phyloP scores from a whole-genome alignment of 768 basidiomycete species.

The Russula earlei region DNA sequence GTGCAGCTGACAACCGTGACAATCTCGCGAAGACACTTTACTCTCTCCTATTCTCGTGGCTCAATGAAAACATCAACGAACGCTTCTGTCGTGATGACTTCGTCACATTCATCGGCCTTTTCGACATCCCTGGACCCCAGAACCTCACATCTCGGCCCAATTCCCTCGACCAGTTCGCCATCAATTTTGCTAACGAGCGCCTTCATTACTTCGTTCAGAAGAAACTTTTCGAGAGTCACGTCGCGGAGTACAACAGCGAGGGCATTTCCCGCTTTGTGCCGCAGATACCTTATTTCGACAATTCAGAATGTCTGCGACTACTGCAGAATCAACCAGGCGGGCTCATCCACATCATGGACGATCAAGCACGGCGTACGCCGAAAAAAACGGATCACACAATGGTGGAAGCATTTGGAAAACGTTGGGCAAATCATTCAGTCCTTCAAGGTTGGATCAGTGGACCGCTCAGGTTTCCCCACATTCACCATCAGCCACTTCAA shows the following conservation, averaged over 20 bases:
- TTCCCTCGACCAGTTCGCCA: slow-evolving; percentile 90
- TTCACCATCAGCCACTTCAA: slow-evolving; percentile 92
- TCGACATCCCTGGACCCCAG: slow-evolving; percentile 90
- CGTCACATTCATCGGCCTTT: slow-evolving; percentile 81
- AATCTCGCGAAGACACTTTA: slow-evolving; percentile 91
- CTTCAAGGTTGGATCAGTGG: slow-evolving; percentile 73
- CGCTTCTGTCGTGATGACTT: slow-evolving; percentile 92
- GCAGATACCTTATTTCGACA: slow-evolving; percentile 76
- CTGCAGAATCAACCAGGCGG: slow-evolving; percentile 84
- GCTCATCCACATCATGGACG: slow-evolving; percentile 94
- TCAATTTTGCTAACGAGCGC: slow-evolving; percentile 95
- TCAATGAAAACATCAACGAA: slow-evolving; percentile 94
- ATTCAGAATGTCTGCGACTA: slow-evolving; percentile 79
- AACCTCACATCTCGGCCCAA: slow-evolving; percentile 83
- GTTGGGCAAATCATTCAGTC: slow-evolving; percentile 91
- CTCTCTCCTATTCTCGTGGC: slow-evolving; percentile 89
- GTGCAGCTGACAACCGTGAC: slow-evolving; percentile 86
- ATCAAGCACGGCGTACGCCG: slow-evolving; percentile 75
- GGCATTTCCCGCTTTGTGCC: slow-evolving; percentile 66
- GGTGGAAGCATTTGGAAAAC: slow-evolving; percentile 89
- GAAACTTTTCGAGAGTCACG: slow-evolving; percentile 69
- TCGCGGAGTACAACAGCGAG: slow-evolving; percentile 76
- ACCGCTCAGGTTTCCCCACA: slow-evolving; percentile 70
- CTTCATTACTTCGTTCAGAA: slow-evolving; percentile 77
- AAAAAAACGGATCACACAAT: slow-evolving; percentile 93